Evolutionary conservation across 2,329 filamentous ascomycete species (phyloP).

Genomic region (Aspergillus chevalieri): DNA sequence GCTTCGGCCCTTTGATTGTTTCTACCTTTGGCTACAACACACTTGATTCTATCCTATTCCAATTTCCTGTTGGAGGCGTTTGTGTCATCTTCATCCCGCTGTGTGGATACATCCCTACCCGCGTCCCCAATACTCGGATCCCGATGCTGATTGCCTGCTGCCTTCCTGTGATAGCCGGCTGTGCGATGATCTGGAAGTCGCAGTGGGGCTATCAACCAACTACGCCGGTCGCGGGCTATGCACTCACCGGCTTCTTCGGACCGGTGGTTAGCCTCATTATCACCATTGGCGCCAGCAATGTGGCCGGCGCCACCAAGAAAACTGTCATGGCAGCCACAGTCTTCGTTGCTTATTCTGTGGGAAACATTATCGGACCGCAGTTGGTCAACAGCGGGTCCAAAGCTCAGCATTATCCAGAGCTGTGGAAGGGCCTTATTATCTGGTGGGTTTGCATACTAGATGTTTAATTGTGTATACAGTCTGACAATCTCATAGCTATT

Average conservation of each 20-base stretch:
- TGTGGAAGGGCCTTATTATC: constrained; percentile 65
- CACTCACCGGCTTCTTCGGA: constrained; percentile 67
- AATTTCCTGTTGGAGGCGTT: constrained; percentile 67
- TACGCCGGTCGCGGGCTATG: constrained; percentile 64
- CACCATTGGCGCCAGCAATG: constrained; percentile 58
- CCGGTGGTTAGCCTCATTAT: constrained; percentile 61
- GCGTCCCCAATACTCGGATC: constrained; percentile 58
- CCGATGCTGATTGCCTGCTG: constrained; percentile 60
- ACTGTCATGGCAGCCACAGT: constrained; percentile 67
- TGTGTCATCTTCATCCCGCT: constrained; percentile 61
- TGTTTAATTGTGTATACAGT: constrained; percentile 29
- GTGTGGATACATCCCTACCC: constrained; percentile 59
- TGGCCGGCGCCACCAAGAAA: constrained; percentile 72
- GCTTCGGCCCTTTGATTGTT: constrained; percentile 67
- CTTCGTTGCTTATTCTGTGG: constrained; percentile 69
- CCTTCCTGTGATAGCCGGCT: constrained; percentile 68
- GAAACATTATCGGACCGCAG: constrained; percentile 71
- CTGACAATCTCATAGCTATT: constrained; percentile 39
- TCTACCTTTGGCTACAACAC: constrained; percentile 63
- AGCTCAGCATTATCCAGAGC: constrained; percentile 59
- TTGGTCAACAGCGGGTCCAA: constrained; percentile 63
- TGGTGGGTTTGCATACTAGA: constrained; percentile 33
- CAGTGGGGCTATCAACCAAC: constrained; percentile 58
- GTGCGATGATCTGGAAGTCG: constrained; percentile 67
- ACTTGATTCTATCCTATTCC: constrained; percentile 62